Evolutionary conservation across 305 asterid species (phyloP).

Genomic region (Fraxinus velutina): DNA sequence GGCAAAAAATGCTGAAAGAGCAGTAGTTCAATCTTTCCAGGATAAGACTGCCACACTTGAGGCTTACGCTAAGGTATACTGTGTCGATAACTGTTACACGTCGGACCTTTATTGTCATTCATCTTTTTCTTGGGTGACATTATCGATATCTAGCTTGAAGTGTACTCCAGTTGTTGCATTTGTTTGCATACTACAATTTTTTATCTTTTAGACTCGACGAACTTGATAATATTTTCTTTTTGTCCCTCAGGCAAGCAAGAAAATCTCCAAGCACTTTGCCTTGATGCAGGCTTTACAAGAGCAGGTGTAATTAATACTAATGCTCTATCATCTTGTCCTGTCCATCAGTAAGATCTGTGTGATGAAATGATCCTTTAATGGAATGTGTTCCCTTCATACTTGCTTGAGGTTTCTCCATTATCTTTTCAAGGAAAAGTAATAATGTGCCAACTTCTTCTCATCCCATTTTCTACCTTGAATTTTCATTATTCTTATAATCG

Average conservation of each 20-base stretch:
- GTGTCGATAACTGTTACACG: not conserved
- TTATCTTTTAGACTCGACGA: not conserved
- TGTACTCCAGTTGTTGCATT: slow-evolving; percentile 9
- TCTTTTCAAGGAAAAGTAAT: not conserved
- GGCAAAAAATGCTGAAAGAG: slow-evolving; percentile 74
- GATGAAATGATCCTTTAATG: not conserved
- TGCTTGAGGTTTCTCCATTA: not conserved
- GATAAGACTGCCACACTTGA: slow-evolving; percentile 66
- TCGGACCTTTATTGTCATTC: not conserved
- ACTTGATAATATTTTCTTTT: slow-evolving; percentile 23
- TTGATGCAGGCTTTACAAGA: slow-evolving; percentile 79
- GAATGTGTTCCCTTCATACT: not conserved
- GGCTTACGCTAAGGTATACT: slow-evolving; percentile 67
- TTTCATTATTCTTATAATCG: not conserved
- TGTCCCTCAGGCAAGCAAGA: slow-evolving; percentile 65
- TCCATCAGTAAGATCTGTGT: not conserved
- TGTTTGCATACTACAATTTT: slow-evolving; percentile 5
- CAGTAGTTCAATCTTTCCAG: slow-evolving; percentile 63
- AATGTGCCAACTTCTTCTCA: not conserved
- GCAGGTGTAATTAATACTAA: slow-evolving; percentile 48
- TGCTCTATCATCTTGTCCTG: slow-evolving; percentile 17
- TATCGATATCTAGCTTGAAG: not conserved
- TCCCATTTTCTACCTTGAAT: not conserved
- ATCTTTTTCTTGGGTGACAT: slow-evolving; percentile 3
- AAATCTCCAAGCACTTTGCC: slow-evolving; percentile 61